Evolutionary conservation across 179 eudicot genomes (phyloP).

Genomic region (Sideroxylon spinosum): DNA sequence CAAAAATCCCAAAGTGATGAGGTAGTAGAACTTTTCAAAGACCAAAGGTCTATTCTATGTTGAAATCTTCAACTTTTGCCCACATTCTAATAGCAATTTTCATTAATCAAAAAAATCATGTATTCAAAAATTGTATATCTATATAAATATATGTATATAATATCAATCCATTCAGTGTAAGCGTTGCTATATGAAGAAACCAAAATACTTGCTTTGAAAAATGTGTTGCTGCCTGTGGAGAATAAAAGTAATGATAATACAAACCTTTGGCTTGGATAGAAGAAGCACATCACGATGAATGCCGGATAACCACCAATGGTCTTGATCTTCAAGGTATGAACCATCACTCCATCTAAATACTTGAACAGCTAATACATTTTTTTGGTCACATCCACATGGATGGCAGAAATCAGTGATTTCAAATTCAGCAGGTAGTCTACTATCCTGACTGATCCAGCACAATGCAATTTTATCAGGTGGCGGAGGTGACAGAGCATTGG

Average conservation of each 20-base stretch:
- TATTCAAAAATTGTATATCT: too few relatives aligned
- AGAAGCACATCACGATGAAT: slow-evolving; percentile 96
- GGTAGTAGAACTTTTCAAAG: too few relatives aligned
- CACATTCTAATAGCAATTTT: slow-evolving; percentile 1
- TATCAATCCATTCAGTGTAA: too few relatives aligned
- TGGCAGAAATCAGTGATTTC: slow-evolving; percentile 81
- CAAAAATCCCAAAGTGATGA: too few relatives aligned
- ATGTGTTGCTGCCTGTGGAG: not conserved
- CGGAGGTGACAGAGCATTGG: not conserved
- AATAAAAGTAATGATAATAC: not conserved
- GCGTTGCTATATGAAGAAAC: not conserved
- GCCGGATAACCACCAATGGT: slow-evolving; percentile 99
- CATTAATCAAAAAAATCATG: not conserved
- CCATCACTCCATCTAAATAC: slow-evolving; percentile 97
- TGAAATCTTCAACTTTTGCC: not conserved
- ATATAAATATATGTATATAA: too few relatives aligned
- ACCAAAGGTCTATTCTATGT: not conserved
- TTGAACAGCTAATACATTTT: slow-evolving; percentile 80
- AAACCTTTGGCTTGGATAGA: slow-evolving; percentile 88
- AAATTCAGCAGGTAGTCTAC: slow-evolving; percentile 96
- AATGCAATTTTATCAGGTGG: slow-evolving; percentile 14
- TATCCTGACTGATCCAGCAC: slow-evolving; percentile 75
- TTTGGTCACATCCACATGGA: slow-evolving; percentile 66
- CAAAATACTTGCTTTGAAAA: not conserved
- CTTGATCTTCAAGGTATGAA: slow-evolving; percentile 98